These are phyloP conservation scores for Epithemia pelagica DNA, from an alignment of 108 stramenopile species.

Conservation along the genomic window DNA sequence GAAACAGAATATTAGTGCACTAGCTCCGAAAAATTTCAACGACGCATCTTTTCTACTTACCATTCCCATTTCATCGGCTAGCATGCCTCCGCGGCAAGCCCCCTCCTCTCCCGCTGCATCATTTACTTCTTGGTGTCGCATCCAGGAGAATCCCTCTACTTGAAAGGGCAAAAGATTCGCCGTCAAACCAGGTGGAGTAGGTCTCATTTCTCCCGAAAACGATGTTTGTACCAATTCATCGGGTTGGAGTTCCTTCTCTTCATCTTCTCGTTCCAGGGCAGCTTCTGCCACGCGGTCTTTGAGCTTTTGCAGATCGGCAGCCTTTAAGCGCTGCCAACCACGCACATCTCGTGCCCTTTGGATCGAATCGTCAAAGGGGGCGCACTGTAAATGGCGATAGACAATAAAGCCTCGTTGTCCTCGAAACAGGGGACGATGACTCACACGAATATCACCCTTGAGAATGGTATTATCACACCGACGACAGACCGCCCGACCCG, in stretches of 20 bases:
- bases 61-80: conserved; percentile 86
- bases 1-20: conserved; percentile 8
- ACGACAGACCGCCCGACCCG: conserved; percentile 70
- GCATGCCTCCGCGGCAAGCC: conserved; percentile 80
- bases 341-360: conserved; percentile 39
- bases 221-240: conserved; percentile 84
- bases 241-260: conserved; percentile 68
- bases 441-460: conserved; percentile 58
- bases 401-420: conserved; percentile 81
- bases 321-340: conserved; percentile 33
- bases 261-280: conserved; percentile 49
- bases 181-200: conserved; percentile 45
- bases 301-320: conserved; percentile 43
- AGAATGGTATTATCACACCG: conserved; percentile 66
- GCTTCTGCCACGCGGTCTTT: conserved; percentile 42
- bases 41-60: not conserved
- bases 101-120: conserved; percentile 9
- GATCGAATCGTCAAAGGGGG: conserved; percentile 56
- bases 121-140: conserved; percentile 77
- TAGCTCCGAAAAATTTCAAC: not conserved
- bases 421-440: conserved; percentile 76
- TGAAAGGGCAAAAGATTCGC: conserved; percentile 93
- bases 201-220: conserved; percentile 70
- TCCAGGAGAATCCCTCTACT: conserved; percentile 91
- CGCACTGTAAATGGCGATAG: conserved; percentile 68